phyloP scores from a whole-genome alignment of 75 land plant species.

The Chamaecyparis obtusa region DNA sequence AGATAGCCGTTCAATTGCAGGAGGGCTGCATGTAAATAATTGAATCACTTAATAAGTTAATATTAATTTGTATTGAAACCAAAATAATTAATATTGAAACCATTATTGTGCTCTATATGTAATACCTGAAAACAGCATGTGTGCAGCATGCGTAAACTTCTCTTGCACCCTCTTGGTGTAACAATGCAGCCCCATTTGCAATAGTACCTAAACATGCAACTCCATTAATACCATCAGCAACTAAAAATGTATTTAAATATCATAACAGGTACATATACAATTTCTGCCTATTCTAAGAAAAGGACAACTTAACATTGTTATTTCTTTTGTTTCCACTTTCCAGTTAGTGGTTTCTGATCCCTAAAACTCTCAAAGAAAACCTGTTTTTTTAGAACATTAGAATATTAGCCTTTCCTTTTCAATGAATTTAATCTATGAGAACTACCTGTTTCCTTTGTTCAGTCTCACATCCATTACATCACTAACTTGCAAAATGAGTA shows the following conservation, averaged over 20 bases:
- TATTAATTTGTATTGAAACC: conserved; percentile 8
- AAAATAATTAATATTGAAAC: conserved; percentile 1
- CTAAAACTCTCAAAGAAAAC: neutral
- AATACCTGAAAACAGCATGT: conserved; percentile 68
- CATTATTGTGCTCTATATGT: neutral
- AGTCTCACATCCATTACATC: neutral
- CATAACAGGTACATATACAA: neutral
- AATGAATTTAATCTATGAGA: neutral
- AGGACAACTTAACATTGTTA: neutral
- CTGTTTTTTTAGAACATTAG: neutral
- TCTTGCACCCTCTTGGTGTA: conserved; percentile 91
- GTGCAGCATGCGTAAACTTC: conserved; percentile 97
- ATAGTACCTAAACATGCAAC: conserved; percentile 64
- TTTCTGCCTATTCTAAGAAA: neutral
- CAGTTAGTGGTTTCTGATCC: neutral
- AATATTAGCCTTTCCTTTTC: neutral
- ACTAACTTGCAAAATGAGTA: neutral
- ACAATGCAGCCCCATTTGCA: conserved; percentile 84
- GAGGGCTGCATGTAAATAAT: conserved; percentile 62
- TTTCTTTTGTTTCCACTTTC: neutral
- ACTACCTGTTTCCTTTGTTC: neutral
- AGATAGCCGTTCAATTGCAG: conserved; percentile 92
- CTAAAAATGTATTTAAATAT: neutral
- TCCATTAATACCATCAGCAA: neutral
- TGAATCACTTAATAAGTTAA: neutral